A percentile compares a stretch with the other conserved stretches of the same genome.
Conservation (phyloP, 75 land plant genomes). For the Isoetes taiwanensis region DNA sequence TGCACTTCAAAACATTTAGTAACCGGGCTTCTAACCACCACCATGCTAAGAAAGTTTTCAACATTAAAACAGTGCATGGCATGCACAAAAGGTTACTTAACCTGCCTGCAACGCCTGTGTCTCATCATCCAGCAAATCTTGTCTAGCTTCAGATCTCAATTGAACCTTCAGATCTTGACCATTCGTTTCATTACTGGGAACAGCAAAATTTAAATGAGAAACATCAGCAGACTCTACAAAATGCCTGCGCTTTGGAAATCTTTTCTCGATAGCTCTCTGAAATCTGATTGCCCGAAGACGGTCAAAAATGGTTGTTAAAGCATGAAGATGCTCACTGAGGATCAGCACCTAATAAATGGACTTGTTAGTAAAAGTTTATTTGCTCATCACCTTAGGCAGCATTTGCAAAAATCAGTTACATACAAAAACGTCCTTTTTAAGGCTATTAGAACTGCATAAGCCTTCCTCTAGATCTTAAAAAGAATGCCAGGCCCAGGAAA, state of each 20-base stretch:
- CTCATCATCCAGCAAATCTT: conserved; percentile 73
- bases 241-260: conserved; percentile 51
- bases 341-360: conserved; percentile 59
- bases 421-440: not conserved
- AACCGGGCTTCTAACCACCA: not conserved
- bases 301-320: conserved; percentile 72
- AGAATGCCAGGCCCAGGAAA: not conserved
- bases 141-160: conserved; percentile 29
- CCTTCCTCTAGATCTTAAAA: not conserved
- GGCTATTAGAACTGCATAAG: not conserved
- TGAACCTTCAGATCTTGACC: too few relatives aligned
- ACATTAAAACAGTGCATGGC: not conserved
- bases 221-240: conserved; percentile 4
- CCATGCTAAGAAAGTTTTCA: not conserved
- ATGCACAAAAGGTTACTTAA: not conserved
- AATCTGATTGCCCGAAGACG: conserved; percentile 56
- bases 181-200: too few relatives aligned
- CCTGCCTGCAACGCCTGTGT: conserved; percentile 86
- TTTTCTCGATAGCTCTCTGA: conserved; percentile 61
- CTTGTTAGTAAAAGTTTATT: not conserved
- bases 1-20: not conserved
- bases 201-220: too few relatives aligned
- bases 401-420: not conserved
- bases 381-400: not conserved
- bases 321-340: conserved; percentile 64